A percentile compares a stretch with the other conserved stretches of the same genome.
These are phyloP conservation scores for Bryoglossum gracile DNA, from an alignment of 495 filamentous ascomycete species.

Conservation along the genomic window DNA sequence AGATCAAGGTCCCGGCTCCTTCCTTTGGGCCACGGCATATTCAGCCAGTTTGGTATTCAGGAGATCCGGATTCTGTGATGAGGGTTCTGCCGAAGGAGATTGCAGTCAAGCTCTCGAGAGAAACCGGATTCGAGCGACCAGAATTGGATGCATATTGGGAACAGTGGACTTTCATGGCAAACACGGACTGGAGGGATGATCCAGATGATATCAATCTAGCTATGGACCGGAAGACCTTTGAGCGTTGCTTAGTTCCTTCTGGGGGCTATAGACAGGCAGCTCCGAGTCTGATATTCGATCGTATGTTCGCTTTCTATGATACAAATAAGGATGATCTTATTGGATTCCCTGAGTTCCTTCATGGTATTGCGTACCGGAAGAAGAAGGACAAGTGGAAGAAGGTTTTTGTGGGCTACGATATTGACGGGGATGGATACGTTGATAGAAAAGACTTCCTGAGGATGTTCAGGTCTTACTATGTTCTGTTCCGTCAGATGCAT, in stretches of 20 bases:
- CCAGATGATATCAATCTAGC: slow-evolving; percentile 69
- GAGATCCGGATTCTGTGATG: slow-evolving; percentile 62
- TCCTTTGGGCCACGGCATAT: slow-evolving; percentile 60
- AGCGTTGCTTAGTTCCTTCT: slow-evolving; percentile 79
- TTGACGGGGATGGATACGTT: slow-evolving; percentile 83
- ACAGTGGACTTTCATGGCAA: slow-evolving; percentile 89
- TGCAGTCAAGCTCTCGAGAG: slow-evolving; percentile 56
- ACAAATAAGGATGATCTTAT: slow-evolving; percentile 81
- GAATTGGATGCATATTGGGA: slow-evolving; percentile 93
- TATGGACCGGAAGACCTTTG: slow-evolving; percentile 86
- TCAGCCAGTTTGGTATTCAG: slow-evolving; percentile 83
- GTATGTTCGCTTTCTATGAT: slow-evolving; percentile 95
- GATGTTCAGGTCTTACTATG: slow-evolving; percentile 86
- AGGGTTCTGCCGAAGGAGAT: slow-evolving; percentile 56
- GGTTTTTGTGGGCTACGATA: slow-evolving; percentile 85
- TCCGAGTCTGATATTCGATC: slow-evolving; percentile 87
- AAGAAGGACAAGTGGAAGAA: slow-evolving; percentile 64
- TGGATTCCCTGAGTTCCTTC: slow-evolving; percentile 87
- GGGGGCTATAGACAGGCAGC: slow-evolving; percentile 65
- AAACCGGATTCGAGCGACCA: slow-evolving; percentile 70
- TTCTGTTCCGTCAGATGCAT: slow-evolving; percentile 76
- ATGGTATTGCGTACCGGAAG: slow-evolving; percentile 74
- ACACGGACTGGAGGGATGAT: slow-evolving; percentile 76
- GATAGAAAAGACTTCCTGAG: slow-evolving; percentile 84
- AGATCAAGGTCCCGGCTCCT: slow-evolving; percentile 69